These are phyloP conservation scores for Lasiosphaeris hirsuta DNA, from an alignment of 495 filamentous ascomycete genomes.

Conservation along the genomic window DNA sequence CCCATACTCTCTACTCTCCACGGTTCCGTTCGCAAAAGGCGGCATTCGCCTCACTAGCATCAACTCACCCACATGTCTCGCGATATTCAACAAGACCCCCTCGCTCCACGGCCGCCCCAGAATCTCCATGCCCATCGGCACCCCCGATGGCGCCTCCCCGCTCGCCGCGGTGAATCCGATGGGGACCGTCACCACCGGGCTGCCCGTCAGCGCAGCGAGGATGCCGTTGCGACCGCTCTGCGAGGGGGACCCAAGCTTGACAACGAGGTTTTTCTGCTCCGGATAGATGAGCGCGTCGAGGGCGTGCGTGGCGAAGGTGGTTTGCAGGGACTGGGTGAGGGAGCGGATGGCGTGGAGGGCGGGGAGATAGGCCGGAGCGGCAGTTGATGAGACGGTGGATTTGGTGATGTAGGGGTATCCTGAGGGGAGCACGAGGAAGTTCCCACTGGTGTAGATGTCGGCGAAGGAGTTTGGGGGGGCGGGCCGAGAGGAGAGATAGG, in stretches of 20 bases:
- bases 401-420: conserved; percentile 52
- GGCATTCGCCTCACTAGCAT: conserved; percentile 46
- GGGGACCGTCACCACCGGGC: conserved; percentile 61
- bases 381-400: conserved; percentile 45
- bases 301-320: conserved; percentile 44
- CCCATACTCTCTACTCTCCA: conserved; percentile 32
- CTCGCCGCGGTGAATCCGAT: conserved; percentile 40
- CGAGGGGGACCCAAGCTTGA: conserved; percentile 50
- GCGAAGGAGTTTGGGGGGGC: conserved; percentile 36
- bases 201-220: conserved; percentile 59
- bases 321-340: conserved; percentile 44
- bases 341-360: conserved; percentile 42
- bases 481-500: conserved; percentile 39
- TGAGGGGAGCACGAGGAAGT: conserved; percentile 55
- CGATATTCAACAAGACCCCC: conserved; percentile 49
- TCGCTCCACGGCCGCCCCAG: conserved; percentile 55
- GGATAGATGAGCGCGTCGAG: conserved; percentile 63
- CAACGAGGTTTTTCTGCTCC: conserved; percentile 62
- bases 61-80: conserved; percentile 39
- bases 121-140: conserved; percentile 65
- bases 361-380: conserved; percentile 42
- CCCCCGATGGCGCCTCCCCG: conserved; percentile 47
- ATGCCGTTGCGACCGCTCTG: conserved; percentile 63
- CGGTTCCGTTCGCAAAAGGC: conserved; percentile 31
- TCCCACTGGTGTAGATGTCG: conserved; percentile 40